Base-by-base conservation (phyloP, 129 eudicot genomes). In the Tagetes patula region DNA sequence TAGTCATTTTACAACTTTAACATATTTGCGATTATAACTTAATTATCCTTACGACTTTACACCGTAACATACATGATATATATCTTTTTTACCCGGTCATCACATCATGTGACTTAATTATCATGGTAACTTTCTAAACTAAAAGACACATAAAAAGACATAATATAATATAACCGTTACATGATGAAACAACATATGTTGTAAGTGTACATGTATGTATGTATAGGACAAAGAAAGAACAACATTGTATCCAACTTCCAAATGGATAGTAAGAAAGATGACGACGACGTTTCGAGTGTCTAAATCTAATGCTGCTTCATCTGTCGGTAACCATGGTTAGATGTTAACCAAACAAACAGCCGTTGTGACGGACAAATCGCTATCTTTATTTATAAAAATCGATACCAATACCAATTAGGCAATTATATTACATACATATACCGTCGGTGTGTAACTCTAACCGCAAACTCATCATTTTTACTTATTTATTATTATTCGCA, bases 381-480 rank as follows among this genome's bases (percentile, higher is more conserved):
- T 9, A 30, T 45, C 71, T 42, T 62, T 14, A 31, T 20, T 20
- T 20, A 20, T 20, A 20, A 20, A 20, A 20, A 20, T 20, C 27
- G 27, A 20, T 20, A 20, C 27, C 27, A 20, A 20, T 20, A 20
- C 27, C 27, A 20, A 20, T 20, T 20, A 20, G 27, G 27, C 27
- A 20, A 20, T 20, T 20, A 20, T 20, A 20, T 20, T 20, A 20
- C 27, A 20, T 20, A 20, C 27, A 20, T 20, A 79, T 69, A 79
- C 71, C 80, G 87, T 79, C 83, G 81, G 84, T 83, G 79, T 20
- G 27, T 20, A 80, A 71, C 52, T 65, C 75, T 82, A 76, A 81
- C 81, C 81, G 79, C 75, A 76, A 76, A 75, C 70, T 71, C 75
- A 71, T 69, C 31, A 20, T 55, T 65, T 54, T 50, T 49, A 7